phyloP scores from a whole-genome alignment of 805 yeast genomes.

The Ogataea haglerorum region DNA sequence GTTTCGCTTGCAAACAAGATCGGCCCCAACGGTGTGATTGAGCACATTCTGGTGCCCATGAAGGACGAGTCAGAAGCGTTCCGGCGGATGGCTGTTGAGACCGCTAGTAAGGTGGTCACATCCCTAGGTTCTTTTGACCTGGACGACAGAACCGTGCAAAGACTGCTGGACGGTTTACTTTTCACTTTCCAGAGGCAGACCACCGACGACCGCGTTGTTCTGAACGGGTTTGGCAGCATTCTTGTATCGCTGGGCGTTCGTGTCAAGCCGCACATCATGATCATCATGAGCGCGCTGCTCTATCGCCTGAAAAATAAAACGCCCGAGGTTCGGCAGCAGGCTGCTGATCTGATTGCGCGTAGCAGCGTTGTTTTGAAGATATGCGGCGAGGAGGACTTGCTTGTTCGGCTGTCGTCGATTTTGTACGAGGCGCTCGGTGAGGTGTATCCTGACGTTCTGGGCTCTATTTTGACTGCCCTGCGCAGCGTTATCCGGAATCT shows the following conservation, averaged over 20 bases:
- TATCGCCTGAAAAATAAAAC: conserved; percentile 69
- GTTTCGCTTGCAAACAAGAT: conserved; percentile 61
- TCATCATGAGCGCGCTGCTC: conserved; percentile 67
- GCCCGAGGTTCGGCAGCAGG: conserved; percentile 73
- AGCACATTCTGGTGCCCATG: conserved; percentile 51
- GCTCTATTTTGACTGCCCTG: conserved; percentile 75
- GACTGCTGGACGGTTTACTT: conserved; percentile 75
- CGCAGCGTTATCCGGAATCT: conserved; percentile 56
- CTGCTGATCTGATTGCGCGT: conserved; percentile 70
- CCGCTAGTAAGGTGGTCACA: conserved; percentile 54
- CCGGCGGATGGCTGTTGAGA: conserved; percentile 73
- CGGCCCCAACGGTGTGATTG: conserved; percentile 61
- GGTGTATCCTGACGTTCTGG: conserved; percentile 89
- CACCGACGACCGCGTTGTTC: conserved; percentile 45
- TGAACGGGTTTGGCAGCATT: conserved; percentile 63
- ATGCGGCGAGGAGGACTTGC: conserved; percentile 60
- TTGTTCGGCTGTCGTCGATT: conserved; percentile 68
- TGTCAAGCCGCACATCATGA: conserved; percentile 66
- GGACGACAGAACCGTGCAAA: conserved; percentile 54
- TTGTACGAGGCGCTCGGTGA: conserved; percentile 92
- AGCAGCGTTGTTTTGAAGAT: conserved; percentile 63
- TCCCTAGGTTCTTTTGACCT: conserved; percentile 56
- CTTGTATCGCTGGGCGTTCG: conserved; percentile 60
- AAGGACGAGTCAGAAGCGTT: conserved; percentile 83
- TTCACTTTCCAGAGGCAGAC: conserved; percentile 81